phyloP scores from a whole-genome alignment of 441 rosid genomes.

The Jatropha multifida region DNA sequence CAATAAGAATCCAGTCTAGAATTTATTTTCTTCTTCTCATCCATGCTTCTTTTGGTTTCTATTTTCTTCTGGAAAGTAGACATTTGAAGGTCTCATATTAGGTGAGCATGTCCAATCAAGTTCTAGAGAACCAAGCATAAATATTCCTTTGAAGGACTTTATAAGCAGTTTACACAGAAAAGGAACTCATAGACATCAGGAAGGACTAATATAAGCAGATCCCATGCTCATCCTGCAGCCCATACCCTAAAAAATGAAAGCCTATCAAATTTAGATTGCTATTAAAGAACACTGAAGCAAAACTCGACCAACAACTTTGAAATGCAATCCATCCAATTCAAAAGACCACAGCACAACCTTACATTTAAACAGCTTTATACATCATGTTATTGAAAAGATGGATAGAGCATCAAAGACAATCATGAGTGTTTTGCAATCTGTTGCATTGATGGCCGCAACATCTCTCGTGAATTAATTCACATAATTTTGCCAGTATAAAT shows the following conservation, averaged over 20 bases:
- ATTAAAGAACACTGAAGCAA: background rate
- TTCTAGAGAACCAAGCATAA: background rate
- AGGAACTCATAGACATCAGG: background rate
- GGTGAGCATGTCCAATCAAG: background rate
- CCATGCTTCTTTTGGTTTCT: background rate
- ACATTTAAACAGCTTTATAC: background rate
- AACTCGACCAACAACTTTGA: background rate
- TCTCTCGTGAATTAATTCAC: background rate
- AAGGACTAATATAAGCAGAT: background rate
- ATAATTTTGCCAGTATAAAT: background rate
- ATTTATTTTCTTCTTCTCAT: background rate
- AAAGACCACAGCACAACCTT: background rate
- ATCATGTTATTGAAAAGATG: background rate
- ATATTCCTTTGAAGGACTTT: background rate
- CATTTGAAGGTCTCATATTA: background rate
- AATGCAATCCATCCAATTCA: background rate
- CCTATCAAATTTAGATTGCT: background rate
- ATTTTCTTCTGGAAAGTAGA: background rate
- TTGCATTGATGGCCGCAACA: too few relatives aligned
- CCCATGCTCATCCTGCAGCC: background rate
- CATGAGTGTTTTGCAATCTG: background rate
- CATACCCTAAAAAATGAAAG: background rate
- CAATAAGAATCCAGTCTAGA: background rate
- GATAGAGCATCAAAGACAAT: background rate
- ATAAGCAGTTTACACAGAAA: background rate